A percentile compares a stretch with the other conserved stretches of the same genome.
These are phyloP conservation scores for Aaosphaeria pasadenensis DNA, from an alignment of 2,329 filamentous ascomycete genomes.

Conservation along the genomic window DNA sequence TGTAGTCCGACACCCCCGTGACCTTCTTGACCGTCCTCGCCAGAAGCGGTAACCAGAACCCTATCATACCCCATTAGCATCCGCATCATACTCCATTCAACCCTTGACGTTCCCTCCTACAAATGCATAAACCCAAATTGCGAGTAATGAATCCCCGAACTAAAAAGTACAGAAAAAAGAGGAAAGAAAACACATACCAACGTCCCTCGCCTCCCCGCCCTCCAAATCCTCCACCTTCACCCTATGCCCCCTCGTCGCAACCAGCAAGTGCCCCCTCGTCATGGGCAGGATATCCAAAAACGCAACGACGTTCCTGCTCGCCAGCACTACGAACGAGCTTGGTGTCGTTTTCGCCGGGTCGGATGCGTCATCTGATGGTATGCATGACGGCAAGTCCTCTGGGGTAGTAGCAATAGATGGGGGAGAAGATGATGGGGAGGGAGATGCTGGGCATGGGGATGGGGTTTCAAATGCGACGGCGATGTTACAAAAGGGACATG, in stretches of 20 bases:
- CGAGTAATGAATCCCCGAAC: neutral
- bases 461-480: slow-evolving; percentile 46
- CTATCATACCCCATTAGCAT: slow-evolving; percentile 16
- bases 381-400: slow-evolving; percentile 10
- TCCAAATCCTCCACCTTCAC: slow-evolving; percentile 73
- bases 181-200: slow-evolving; percentile 48
- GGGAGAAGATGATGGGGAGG: neutral
- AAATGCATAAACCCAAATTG: neutral
- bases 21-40: slow-evolving; percentile 67
- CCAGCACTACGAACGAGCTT: slow-evolving; percentile 64
- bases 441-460: slow-evolving; percentile 4
- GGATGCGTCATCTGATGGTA: slow-evolving; percentile 24
- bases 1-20: slow-evolving; percentile 80
- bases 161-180: neutral
- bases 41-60: slow-evolving; percentile 64
- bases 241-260: slow-evolving; percentile 74
- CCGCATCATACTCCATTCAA: slow-evolving; percentile 45
- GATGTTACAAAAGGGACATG: slow-evolving; percentile 60
- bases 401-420: neutral
- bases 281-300: slow-evolving; percentile 95
- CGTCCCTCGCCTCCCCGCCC: slow-evolving; percentile 60
- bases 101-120: no score
- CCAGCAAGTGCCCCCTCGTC: slow-evolving; percentile 75
- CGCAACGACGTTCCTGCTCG: slow-evolving; percentile 72
- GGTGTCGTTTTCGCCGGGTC: slow-evolving; percentile 31